Evolutionary conservation across 805 yeast species (phyloP).

Genomic region (Ogataea salicorniae): DNA sequence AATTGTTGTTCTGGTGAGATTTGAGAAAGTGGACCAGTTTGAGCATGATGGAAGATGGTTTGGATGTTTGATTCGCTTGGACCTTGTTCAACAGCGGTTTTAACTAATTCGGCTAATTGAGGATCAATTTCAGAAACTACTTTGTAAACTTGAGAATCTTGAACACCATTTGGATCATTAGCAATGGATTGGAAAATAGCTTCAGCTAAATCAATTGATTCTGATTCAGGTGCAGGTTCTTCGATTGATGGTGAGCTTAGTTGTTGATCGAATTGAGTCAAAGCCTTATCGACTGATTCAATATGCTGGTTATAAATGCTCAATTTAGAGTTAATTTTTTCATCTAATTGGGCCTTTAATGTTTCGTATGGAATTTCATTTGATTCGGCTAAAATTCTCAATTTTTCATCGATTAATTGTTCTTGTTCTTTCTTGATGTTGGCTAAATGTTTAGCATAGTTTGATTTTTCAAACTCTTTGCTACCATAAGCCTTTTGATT

Average conservation of each 20-base stretch:
- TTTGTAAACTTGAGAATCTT: slow-evolving; percentile 18
- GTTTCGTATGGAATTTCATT: slow-evolving; percentile 17
- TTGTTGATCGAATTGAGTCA: slow-evolving; percentile 14
- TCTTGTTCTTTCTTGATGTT: slow-evolving; percentile 17
- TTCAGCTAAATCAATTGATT: slow-evolving; percentile 11
- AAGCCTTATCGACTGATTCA: slow-evolving; percentile 8
- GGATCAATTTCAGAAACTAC: slow-evolving; percentile 17
- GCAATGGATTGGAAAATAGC: slow-evolving; percentile 18
- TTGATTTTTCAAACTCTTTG: slow-evolving; percentile 20
- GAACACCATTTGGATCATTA: slow-evolving; percentile 13
- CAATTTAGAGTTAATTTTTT: slow-evolving; percentile 15
- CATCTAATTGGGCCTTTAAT: slow-evolving; percentile 17
- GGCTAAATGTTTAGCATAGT: slow-evolving; percentile 15
- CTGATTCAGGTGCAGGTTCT: neutral
- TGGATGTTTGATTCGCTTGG: slow-evolving; percentile 12
- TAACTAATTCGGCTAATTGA: slow-evolving; percentile 17
- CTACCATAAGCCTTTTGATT: slow-evolving; percentile 13
- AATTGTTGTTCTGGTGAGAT: neutral
- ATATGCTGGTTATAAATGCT: slow-evolving; percentile 2
- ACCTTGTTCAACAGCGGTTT: slow-evolving; percentile 9
- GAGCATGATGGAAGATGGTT: slow-evolving; percentile 9
- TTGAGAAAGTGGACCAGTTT: slow-evolving; percentile 6
- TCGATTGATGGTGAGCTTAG: slow-evolving; percentile 10
- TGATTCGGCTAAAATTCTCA: slow-evolving; percentile 19
- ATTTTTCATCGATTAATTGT: slow-evolving; percentile 21